Percentiles rank a stretch among this genome's conserved stretches.
Conservation (phyloP, 1,284 basidiomycete species). For the Ceratobasidium sp. region DNA sequence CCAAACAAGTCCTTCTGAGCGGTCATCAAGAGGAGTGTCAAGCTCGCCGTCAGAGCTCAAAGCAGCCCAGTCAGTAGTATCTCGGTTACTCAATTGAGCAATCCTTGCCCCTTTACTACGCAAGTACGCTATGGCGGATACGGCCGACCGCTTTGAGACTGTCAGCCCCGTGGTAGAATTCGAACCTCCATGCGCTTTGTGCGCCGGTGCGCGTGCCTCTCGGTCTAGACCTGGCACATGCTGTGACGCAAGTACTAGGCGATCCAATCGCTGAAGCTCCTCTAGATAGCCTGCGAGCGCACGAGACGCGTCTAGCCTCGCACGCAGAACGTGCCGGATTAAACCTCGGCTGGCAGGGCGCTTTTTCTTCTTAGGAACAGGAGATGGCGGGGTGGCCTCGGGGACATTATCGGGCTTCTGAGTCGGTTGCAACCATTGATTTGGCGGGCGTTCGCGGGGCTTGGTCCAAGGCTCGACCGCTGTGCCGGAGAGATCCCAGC, state of each 20-base stretch:
- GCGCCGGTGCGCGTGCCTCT: not conserved
- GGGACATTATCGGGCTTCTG: constrained; percentile 55
- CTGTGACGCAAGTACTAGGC: constrained; percentile 67
- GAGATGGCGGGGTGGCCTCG: constrained; percentile 55
- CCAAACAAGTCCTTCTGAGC: constrained; percentile 36
- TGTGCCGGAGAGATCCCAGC: constrained; percentile 78
- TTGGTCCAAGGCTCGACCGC: constrained; percentile 82
- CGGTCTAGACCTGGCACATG: constrained; percentile 66
- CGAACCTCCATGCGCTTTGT: constrained; percentile 1
- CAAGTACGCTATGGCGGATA: constrained; percentile 15
- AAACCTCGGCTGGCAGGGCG: constrained; percentile 84
- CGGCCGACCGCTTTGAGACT: constrained; percentile 11
- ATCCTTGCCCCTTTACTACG: constrained; percentile 39
- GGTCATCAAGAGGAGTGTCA: constrained; percentile 37
- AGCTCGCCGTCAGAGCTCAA: constrained; percentile 37
- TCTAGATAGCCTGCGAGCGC: constrained; percentile 79
- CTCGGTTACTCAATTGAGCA: constrained; percentile 25
- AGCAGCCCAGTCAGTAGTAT: constrained; percentile 40
- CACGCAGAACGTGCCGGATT: constrained; percentile 86
- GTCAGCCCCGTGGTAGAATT: not conserved
- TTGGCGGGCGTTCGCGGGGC: constrained; percentile 73
- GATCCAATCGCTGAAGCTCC: constrained; percentile 69
- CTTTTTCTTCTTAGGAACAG: constrained; percentile 56
- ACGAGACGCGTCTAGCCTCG: constrained; percentile 81
- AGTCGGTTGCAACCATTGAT: constrained; percentile 73